Percentiles rank a stretch among this genome's conserved stretches.
Evolutionary conservation across 306 rosid species (phyloP).

Genomic region (peach (Prunus persica)): Prunus_persica_NCBIv2 NC_034009.1:28327001-28327500

Average conservation of each 20-base stretch:
- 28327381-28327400: slow-evolving; percentile 16
- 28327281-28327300: slow-evolving; percentile 81
- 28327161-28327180: slow-evolving; percentile 17
- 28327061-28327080: slow-evolving; percentile 77
- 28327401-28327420: slow-evolving; percentile 18
- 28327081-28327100: slow-evolving; percentile 91
- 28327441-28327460: slow-evolving; percentile 99
- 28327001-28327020: slow-evolving; percentile 52
- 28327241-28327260: slow-evolving; percentile 90
- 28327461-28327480: slow-evolving; percentile 80
- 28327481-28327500: slow-evolving; percentile 98
- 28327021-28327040: slow-evolving; percentile 55
- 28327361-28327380: neutral
- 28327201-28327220: neutral
- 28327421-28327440: slow-evolving; percentile 99
- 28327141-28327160: slow-evolving; percentile 23
- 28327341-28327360: slow-evolving; percentile 21
- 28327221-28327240: slow-evolving; percentile 47
- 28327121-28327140: slow-evolving; percentile 91
- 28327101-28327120: slow-evolving; percentile 73
- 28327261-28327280: slow-evolving; percentile 94
- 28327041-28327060: slow-evolving; percentile 68
- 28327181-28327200: neutral
- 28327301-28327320: slow-evolving; percentile 98
- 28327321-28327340: slow-evolving; percentile 56